Evolutionary conservation across 805 yeast genomes (phyloP).

Genomic region (Lipomyces starkeyi): DNA sequence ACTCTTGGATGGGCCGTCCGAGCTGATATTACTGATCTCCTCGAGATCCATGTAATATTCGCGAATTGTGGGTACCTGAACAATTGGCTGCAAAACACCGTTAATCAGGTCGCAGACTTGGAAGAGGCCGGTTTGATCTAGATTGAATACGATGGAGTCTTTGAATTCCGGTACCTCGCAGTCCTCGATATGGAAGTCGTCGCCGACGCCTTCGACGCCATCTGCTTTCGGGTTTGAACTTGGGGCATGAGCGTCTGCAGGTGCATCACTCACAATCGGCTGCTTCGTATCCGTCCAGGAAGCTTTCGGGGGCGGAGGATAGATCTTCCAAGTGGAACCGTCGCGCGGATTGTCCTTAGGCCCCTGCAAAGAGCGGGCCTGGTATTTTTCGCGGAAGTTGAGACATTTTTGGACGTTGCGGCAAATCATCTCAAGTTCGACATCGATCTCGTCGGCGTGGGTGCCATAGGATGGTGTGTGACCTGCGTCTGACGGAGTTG

Average conservation of each 20-base stretch:
- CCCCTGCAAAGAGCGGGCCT: conserved; percentile 70
- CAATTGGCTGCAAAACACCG: conserved; percentile 20
- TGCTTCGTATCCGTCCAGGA: conserved; percentile 73
- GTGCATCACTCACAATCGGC: conserved; percentile 54
- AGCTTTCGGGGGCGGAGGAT: conserved; percentile 94
- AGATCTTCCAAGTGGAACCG: conserved; percentile 70
- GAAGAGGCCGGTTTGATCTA: conserved; percentile 71
- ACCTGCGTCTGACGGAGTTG: neutral
- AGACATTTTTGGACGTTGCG: conserved; percentile 57
- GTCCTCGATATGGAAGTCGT: conserved; percentile 63
- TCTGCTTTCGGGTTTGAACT: conserved; percentile 34
- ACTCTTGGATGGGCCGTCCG: conserved; percentile 96
- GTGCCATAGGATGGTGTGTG: neutral
- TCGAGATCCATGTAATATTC: conserved; percentile 89
- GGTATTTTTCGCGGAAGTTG: conserved; percentile 76
- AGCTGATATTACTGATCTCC: conserved; percentile 70
- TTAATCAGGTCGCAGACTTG: conserved; percentile 58
- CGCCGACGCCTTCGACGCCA: conserved; percentile 47
- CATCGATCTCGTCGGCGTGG: conserved; percentile 24
- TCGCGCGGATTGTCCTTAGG: conserved; percentile 87
- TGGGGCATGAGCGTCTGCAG: conserved; percentile 43
- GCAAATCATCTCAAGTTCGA: conserved; percentile 48
- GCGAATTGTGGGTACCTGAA: conserved; percentile 65
- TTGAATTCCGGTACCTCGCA: conserved; percentile 59
- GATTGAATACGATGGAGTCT: conserved; percentile 51